These are phyloP conservation scores for Amanita muscaria DNA, from an alignment of 768 basidiomycete genomes.

Conservation along the genomic window DNA sequence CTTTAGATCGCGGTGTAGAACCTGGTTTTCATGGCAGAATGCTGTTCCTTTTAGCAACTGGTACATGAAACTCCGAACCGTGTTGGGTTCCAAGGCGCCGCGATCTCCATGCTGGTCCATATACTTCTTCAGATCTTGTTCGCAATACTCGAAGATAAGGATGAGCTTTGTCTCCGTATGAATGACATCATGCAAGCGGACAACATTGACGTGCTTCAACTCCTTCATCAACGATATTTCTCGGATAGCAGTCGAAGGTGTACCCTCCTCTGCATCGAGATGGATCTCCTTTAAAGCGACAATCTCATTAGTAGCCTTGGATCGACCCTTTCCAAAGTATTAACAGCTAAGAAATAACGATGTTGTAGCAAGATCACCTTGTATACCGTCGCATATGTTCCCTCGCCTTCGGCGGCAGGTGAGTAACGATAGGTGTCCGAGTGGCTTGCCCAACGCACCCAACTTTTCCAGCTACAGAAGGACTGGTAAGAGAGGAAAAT, in stretches of 20 bases:
- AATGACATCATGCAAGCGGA: conserved; percentile 96
- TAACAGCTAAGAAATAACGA: too few relatives aligned
- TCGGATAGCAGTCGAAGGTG: conserved; percentile 95
- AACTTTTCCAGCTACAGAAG: conserved; percentile 77
- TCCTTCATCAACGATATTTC: conserved; percentile 99
- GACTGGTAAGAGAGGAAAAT: conserved; percentile 7
- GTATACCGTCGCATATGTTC: conserved; percentile 96
- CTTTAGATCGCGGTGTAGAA: conserved; percentile 95
- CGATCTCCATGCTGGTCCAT: conserved; percentile 98
- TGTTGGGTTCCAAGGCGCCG: conserved; percentile 83
- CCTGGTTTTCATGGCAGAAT: conserved; percentile 98
- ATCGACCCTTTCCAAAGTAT: conserved; percentile 59
- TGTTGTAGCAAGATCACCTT: conserved; percentile 52
- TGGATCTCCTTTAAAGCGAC: conserved; percentile 99
- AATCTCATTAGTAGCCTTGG: conserved; percentile 95
- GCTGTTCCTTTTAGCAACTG: conserved; percentile 95
- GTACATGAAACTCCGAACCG: conserved; percentile 96
- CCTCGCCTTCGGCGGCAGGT: conserved; percentile 59
- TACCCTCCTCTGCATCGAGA: conserved; percentile 98
- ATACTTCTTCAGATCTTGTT: conserved; percentile 97
- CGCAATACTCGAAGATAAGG: conserved; percentile 97
- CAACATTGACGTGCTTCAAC: conserved; percentile 97
- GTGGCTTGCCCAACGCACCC: conserved; percentile 30
- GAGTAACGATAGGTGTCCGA: background rate
- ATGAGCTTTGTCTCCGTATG: conserved; percentile 98